Base-by-base conservation (phyloP, 108 stramenopile genomes). In the Epipyxis sp. region DNA sequence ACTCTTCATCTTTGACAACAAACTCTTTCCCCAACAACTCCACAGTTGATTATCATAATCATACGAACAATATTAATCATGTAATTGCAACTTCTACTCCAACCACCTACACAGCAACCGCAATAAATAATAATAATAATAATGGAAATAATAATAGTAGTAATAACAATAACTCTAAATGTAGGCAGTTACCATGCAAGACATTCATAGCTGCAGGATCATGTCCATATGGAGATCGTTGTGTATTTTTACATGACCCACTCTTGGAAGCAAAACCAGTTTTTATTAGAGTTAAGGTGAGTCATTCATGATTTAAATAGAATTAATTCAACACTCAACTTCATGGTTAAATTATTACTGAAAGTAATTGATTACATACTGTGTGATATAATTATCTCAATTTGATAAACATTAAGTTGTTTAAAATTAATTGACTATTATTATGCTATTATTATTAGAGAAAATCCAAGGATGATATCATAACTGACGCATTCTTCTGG, bases 211-310 rank as follows among this genome's bases (percentile, higher is more conserved):
- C 50, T 39, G 43, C 44, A 42, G 71, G 71, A 20, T 29, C 27
- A 27, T 74, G 71, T 32, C 71, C 71, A 34, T 74, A 74, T 42
- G 46, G 71, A 10, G 71, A 74, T 57, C 44, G 71, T 32, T 74
- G 71, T 32, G 71, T 74, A 6, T 74, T 74, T 32, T 42, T 74
- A 6, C 71, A 74, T 42, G 71, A 74, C 42, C 71, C 71, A 10
- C 3, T 3, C 27, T 43, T 74, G 16, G 61, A 32, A 6, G 20
- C 61, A 32, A 65, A 65, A 32, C 61, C 61, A 3, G 61, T 65
- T 35, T 65, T 13, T 37, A 65, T 65, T 37, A 3, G 35, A 65
- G 3, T 25, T 6, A 65, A 65, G 61, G 61, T 65, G 20, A 20
- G 13, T 50, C 20, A 50, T 50, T 50, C 6, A 13, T 50, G 20